phyloP scores from a whole-genome alignment of 2,329 filamentous ascomycete species.

The Sporothrix phasma region DNA sequence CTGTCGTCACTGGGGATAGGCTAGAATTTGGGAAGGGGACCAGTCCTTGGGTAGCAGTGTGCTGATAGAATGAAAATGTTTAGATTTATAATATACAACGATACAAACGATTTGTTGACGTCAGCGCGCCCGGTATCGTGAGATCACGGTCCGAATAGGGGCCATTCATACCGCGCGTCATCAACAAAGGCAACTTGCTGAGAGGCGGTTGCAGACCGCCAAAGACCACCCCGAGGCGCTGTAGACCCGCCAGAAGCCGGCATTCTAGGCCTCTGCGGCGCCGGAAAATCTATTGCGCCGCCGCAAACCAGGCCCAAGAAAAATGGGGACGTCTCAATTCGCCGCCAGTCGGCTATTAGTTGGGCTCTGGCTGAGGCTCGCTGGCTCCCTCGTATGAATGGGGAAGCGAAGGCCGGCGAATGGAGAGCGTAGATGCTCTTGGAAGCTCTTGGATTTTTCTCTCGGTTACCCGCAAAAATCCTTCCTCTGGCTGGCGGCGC shows the following conservation, averaged over 20 bases:
- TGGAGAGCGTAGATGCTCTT: constrained; percentile 25
- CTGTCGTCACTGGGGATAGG: not conserved
- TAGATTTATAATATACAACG: not conserved
- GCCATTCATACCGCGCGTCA: not conserved
- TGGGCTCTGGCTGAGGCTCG: not conserved
- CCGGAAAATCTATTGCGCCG: constrained; percentile 21
- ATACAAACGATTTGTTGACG: not conserved
- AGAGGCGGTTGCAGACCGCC: not conserved
- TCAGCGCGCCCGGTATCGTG: not conserved
- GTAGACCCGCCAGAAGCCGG: not conserved
- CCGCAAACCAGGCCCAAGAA: constrained; percentile 19
- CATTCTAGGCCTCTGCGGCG: not conserved
- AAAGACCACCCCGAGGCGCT: too few relatives aligned
- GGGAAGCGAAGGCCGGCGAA: not conserved
- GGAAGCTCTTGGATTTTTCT: constrained; percentile 25
- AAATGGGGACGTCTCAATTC: constrained; percentile 15
- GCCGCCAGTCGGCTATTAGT: not conserved
- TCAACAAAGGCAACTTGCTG: not conserved
- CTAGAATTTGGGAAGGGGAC: constrained; percentile 6
- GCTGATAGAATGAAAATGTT: constrained; percentile 4
- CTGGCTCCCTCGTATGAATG: too few relatives aligned
- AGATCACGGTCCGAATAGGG: not conserved
- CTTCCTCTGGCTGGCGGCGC: constrained; percentile 7
- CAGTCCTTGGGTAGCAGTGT: constrained; percentile 2
- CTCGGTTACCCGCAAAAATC: constrained; percentile 16